Conservation (phyloP, 345 rosid genomes). For the Acer campestre region DNA sequence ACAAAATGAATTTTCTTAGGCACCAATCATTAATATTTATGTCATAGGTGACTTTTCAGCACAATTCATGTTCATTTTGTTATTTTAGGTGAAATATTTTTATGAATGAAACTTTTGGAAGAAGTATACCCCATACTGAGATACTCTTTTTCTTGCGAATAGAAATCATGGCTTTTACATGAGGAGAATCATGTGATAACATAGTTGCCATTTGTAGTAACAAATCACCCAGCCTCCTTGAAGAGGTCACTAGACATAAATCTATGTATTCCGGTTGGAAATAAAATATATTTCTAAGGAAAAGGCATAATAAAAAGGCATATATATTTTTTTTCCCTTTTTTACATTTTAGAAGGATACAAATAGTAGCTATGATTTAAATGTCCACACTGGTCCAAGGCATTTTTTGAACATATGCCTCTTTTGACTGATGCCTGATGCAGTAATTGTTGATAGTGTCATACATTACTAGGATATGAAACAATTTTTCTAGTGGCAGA, state of each 20-base stretch:
- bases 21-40: not conserved
- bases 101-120: not conserved
- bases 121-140: not conserved
- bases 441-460: not conserved
- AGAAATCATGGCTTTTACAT: not conserved
- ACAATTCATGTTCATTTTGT: not conserved
- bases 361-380: not conserved
- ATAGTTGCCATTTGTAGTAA: not conserved
- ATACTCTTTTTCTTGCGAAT: not conserved
- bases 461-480: not conserved
- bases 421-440: not conserved
- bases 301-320: not conserved
- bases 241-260: not conserved
- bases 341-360: not conserved
- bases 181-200: slow-evolving; percentile 5
- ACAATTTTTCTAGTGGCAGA: not conserved
- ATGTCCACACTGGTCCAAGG: not conserved
- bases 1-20: not conserved
- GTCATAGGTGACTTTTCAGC: not conserved
- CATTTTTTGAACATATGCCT: not conserved
- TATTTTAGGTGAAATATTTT: not conserved
- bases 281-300: not conserved
- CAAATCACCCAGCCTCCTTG: not conserved
- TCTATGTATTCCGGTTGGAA: not conserved
- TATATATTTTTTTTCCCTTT: not conserved